These are phyloP conservation scores for Trypanosoma lewisi DNA, from an alignment of 208 protist genomes.

Conservation along the genomic window DNA sequence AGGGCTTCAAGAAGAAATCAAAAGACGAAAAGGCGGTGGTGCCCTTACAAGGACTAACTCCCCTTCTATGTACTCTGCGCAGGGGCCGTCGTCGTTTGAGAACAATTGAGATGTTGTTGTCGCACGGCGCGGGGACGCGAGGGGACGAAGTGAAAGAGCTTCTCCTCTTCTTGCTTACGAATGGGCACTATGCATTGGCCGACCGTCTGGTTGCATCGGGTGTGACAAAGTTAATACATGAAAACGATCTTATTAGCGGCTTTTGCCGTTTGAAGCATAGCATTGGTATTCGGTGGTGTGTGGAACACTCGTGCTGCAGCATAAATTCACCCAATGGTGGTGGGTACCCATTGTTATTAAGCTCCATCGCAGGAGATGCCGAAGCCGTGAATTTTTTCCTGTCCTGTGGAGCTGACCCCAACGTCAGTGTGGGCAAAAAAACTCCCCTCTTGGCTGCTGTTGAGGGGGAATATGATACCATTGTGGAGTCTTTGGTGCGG, in stretches of 20 bases:
- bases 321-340: slow-evolving; percentile 26
- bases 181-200: slow-evolving; percentile 35
- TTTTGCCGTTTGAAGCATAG: slow-evolving; percentile 30
- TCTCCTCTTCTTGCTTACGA: slow-evolving; percentile 42
- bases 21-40: background rate
- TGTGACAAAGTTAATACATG: slow-evolving; percentile 23
- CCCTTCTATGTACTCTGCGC: slow-evolving; percentile 37
- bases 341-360: slow-evolving; percentile 40
- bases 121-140: slow-evolving; percentile 34
- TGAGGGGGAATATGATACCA: slow-evolving; percentile 31
- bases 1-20: background rate
- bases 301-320: slow-evolving; percentile 40
- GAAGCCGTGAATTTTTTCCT: slow-evolving; percentile 42
- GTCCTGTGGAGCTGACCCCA: slow-evolving; percentile 40
- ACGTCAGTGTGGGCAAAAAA: slow-evolving; percentile 11
- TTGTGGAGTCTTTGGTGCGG: slow-evolving; percentile 42
- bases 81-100: slow-evolving; percentile 9
- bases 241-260: slow-evolving; percentile 56
- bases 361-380: slow-evolving; percentile 41
- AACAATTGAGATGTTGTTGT: slow-evolving; percentile 41
- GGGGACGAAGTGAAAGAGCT: slow-evolving; percentile 42
- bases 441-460: slow-evolving; percentile 44
- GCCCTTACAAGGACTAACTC: slow-evolving; percentile 31
- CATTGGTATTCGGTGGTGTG: slow-evolving; percentile 59
- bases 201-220: slow-evolving; percentile 26